Conservation (phyloP, 2,329 filamentous ascomycete genomes). For the Ascosphaera aggregata region DNA sequence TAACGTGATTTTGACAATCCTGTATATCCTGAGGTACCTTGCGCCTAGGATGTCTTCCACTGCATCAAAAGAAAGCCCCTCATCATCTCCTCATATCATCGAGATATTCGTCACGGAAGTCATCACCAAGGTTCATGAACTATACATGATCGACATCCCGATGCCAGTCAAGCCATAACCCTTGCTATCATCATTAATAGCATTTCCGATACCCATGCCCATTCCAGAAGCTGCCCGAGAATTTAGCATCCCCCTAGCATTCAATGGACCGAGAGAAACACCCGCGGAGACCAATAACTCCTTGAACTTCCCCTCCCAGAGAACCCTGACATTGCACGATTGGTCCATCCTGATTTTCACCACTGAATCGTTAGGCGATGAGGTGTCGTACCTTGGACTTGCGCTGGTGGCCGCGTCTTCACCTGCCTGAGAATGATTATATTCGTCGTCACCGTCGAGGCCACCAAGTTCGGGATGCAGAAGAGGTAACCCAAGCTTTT, state of each 20-base stretch:
- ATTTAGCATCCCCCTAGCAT: constrained; percentile 15
- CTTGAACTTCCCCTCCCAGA: constrained; percentile 89
- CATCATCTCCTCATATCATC: no score
- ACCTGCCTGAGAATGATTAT: constrained; percentile 8
- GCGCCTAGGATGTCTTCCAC: no score
- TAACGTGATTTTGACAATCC: no score
- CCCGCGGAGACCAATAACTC: constrained; percentile 82
- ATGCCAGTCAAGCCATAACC: constrained; percentile 19
- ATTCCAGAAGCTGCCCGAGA: constrained; percentile 9
- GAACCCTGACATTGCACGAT: constrained; percentile 57
- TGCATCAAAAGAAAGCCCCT: no score
- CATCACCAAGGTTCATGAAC: constrained; percentile 17
- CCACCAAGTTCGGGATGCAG: not conserved
- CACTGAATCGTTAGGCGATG: constrained; percentile 57
- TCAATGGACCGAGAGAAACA: constrained; percentile 58
- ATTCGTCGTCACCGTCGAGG: no score
- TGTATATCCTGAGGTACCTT: no score
- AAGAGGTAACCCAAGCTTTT: constrained; percentile 11
- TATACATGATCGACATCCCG: constrained; percentile 20
- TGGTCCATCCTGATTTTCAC: constrained; percentile 80
- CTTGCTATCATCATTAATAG: constrained; percentile 10
- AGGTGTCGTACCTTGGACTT: constrained; percentile 13
- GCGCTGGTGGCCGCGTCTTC: constrained; percentile 7
- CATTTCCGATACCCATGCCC: constrained; percentile 8
- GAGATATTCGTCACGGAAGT: no score